Percentiles rank a stretch among this genome's conserved stretches.
Conservation (phyloP, 768 basidiomycete genomes). For the Kwoniella botswanensis region DNA sequence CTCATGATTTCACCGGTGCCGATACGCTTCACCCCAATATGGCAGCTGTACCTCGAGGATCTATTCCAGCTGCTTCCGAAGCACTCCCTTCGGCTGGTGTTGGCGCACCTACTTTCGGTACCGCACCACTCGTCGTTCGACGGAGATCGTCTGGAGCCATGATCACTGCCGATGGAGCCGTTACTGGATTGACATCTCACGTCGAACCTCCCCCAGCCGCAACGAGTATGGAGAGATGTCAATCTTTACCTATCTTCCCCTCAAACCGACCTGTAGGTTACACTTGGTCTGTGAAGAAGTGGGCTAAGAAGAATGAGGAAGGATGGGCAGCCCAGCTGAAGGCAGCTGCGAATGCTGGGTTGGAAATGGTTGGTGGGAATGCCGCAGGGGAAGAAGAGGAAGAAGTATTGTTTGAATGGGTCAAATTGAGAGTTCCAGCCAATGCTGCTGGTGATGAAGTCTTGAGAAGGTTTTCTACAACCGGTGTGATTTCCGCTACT, state of each 20-base stretch:
- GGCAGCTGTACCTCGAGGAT: constrained; percentile 1
- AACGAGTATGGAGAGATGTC: constrained; percentile 16
- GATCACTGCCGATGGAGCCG: constrained; percentile 31
- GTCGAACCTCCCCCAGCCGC: constrained; percentile 10
- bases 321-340: constrained; percentile 46
- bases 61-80: not conserved
- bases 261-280: constrained; percentile 52
- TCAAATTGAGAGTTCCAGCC: constrained; percentile 36
- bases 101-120: constrained; percentile 52
- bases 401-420: constrained; percentile 57
- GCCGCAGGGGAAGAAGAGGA: constrained; percentile 36
- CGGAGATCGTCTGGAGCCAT: constrained; percentile 31
- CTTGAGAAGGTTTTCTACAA: constrained; percentile 19
- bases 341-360: constrained; percentile 43
- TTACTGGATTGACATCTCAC: constrained; percentile 30
- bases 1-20: not conserved
- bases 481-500: constrained; percentile 15
- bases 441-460: constrained; percentile 24
- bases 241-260: constrained; percentile 29
- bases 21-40: constrained; percentile 17
- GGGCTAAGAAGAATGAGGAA: constrained; percentile 52
- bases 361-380: constrained; percentile 35
- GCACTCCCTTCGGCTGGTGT: constrained; percentile 7
- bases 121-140: constrained; percentile 41
- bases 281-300: constrained; percentile 52